Conservation (phyloP, 202 grass and related monocot genomes). For the Panicum hallii region DNA sequence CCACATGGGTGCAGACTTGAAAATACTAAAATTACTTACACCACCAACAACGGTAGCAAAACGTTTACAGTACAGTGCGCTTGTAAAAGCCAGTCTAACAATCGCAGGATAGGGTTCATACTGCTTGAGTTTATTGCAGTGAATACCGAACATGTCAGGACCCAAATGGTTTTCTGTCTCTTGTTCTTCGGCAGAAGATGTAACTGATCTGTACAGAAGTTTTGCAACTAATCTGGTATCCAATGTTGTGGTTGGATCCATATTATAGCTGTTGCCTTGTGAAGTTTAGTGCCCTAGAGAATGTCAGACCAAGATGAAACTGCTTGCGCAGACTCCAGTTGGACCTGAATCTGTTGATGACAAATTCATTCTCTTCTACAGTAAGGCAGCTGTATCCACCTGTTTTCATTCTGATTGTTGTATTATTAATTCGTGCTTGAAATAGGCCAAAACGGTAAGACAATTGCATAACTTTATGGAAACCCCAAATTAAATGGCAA, state of each 20-base stretch:
- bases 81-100: too few relatives aligned
- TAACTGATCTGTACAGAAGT: conserved; percentile 64
- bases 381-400: background rate
- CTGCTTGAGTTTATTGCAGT: background rate
- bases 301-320: conserved; percentile 13
- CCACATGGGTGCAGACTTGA: conserved; percentile 22
- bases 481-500: background rate
- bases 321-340: conserved; percentile 12
- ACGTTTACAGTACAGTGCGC: too few relatives aligned
- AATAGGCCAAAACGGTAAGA: background rate
- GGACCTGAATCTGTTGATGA: conserved; percentile 24
- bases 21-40: conserved; percentile 43
- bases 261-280: conserved; percentile 42
- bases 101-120: too few relatives aligned
- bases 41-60: conserved; percentile 15
- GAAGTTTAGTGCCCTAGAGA: conserved; percentile 31
- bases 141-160: conserved; percentile 49
- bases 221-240: conserved; percentile 62
- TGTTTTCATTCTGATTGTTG: background rate
- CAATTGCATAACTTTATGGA: background rate
- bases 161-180: conserved; percentile 49
- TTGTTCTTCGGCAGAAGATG: conserved; percentile 55
- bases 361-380: conserved; percentile 19
- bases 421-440: conserved; percentile 5
- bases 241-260: conserved; percentile 40